Percentiles rank a stretch among this genome's conserved stretches.
These are phyloP conservation scores for Bassia scoparia DNA, from an alignment of 148 eudicot genomes.

Conservation along the genomic window DNA sequence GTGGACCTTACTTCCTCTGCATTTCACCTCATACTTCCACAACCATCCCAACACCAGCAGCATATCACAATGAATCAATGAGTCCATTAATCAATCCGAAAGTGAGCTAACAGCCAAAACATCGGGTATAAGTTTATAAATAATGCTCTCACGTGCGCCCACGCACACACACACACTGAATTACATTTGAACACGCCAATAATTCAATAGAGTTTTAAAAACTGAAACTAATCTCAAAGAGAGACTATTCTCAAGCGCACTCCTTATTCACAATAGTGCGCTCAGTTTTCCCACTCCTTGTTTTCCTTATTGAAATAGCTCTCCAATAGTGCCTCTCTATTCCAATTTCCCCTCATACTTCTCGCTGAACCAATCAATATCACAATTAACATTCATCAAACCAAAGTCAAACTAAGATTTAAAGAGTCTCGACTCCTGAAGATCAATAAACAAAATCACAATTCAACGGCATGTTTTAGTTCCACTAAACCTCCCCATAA, in stretches of 20 bases:
- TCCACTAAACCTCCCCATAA: background rate
- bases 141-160: too few species aligned
- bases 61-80: background rate
- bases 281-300: background rate
- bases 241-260: background rate
- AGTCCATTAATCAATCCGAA: background rate
- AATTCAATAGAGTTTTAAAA: background rate
- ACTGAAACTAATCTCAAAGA: conserved; percentile 7
- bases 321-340: too few species aligned
- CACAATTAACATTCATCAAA: background rate
- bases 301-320: background rate
- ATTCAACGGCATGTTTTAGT: background rate
- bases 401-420: background rate
- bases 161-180: too few species aligned
- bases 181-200: background rate
- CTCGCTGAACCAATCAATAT: background rate
- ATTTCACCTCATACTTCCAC: background rate
- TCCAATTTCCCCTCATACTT: too few species aligned
- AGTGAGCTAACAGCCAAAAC: background rate
- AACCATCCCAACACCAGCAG: background rate
- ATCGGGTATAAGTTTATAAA: background rate
- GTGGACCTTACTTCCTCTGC: too few species aligned
- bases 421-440: background rate
- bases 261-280: too few species aligned
- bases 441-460: background rate